These are phyloP conservation scores for Akebia trifoliata DNA, from an alignment of 164 flowering plant genomes.

Conservation along the genomic window DNA sequence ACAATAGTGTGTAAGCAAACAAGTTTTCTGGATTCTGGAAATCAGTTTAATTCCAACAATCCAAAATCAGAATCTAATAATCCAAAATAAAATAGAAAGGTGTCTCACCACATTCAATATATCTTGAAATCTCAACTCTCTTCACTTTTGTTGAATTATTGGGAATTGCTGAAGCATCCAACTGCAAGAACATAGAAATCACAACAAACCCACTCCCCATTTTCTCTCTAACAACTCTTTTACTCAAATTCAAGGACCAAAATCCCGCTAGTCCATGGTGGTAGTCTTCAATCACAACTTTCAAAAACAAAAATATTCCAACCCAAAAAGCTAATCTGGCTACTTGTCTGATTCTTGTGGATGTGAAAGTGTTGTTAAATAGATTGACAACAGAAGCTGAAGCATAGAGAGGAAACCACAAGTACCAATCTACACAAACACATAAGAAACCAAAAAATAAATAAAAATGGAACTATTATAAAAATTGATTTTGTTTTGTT, in stretches of 20 bases:
- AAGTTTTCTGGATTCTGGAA: too few relatives aligned
- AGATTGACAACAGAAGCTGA: slow-evolving; percentile 47
- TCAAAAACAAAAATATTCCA: slow-evolving; percentile 47
- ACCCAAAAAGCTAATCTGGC: slow-evolving; percentile 36
- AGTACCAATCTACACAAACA: slow-evolving; percentile 59
- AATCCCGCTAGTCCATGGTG: slow-evolving; percentile 33
- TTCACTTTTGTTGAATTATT: slow-evolving; percentile 7
- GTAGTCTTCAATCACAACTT: slow-evolving; percentile 48
- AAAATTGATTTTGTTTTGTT: neutral
- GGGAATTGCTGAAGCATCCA: slow-evolving; percentile 20
- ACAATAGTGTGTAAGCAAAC: too few relatives aligned
- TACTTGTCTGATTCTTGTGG: slow-evolving; percentile 11
- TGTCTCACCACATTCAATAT: slow-evolving; percentile 37
- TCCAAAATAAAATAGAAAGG: neutral
- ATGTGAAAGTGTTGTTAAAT: slow-evolving; percentile 11
- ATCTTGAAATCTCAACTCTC: slow-evolving; percentile 11
- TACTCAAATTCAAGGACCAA: slow-evolving; percentile 52
- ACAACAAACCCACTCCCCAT: slow-evolving; percentile 62
- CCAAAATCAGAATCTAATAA: too few relatives aligned
- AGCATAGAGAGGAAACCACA: slow-evolving; percentile 69
- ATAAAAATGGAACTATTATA: neutral
- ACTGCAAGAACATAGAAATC: slow-evolving; percentile 54
- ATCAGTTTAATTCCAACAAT: too few relatives aligned
- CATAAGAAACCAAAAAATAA: slow-evolving; percentile 1
- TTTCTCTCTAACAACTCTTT: slow-evolving; percentile 70